phyloP scores from a whole-genome alignment of 2,329 filamentous ascomycete species.

The Phialophora verrucosa region DNA sequence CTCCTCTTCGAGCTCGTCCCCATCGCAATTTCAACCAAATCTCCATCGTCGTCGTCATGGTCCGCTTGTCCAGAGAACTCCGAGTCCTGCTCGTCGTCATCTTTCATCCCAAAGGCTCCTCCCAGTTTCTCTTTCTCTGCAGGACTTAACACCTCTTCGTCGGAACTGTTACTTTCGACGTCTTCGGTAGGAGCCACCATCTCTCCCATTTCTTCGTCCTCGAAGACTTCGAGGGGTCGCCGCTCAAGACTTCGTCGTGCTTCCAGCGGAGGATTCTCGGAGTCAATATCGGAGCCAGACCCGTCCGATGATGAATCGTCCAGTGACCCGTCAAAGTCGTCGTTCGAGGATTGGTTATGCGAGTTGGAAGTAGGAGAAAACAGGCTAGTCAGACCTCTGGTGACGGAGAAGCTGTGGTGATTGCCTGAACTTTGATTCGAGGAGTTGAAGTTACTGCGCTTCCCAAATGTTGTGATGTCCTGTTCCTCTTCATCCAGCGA shows the following conservation, averaged over 20 bases:
- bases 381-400: conserved; percentile 38
- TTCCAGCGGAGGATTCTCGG: conserved; percentile 39
- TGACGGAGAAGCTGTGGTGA: conserved; percentile 45
- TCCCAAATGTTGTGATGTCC: conserved; percentile 40
- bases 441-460: conserved; percentile 34
- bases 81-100: conserved; percentile 36
- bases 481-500: conserved; percentile 41
- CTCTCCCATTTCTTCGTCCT: conserved; percentile 59
- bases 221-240: conserved; percentile 64
- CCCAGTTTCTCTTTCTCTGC: conserved; percentile 35
- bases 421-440: conserved; percentile 21
- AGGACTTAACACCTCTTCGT: conserved; percentile 38
- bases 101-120: conserved; percentile 29
- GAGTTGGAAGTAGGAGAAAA: conserved; percentile 31
- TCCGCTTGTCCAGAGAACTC: conserved; percentile 40
- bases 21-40: conserved; percentile 53
- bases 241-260: conserved; percentile 51
- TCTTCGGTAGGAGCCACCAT: conserved; percentile 49
- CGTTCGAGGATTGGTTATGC: conserved; percentile 21
- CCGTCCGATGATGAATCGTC: conserved; percentile 39
- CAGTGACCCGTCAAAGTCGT: conserved; percentile 39
- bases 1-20: conserved; percentile 44
- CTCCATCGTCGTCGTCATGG: conserved; percentile 38
- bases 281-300: conserved; percentile 36
- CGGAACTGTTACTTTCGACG: conserved; percentile 39